Evolutionary conservation across 2,329 filamentous ascomycete species (phyloP), one percentile per base, ranked within the genome.

Genomic region (Paecilomyces variotii): DNA sequence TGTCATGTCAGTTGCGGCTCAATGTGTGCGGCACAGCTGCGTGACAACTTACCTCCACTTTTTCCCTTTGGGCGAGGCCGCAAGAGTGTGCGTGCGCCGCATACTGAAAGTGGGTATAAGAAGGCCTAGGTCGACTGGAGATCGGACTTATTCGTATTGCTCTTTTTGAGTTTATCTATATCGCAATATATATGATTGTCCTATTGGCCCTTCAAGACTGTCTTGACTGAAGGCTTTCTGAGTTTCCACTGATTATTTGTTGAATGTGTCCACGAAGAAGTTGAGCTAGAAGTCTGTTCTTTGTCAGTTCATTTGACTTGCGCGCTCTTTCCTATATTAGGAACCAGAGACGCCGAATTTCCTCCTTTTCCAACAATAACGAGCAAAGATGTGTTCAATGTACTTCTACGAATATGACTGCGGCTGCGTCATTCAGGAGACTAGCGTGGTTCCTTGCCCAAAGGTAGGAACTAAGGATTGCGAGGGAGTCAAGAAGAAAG

Each of bases 401-500:
- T 75, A 74, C 60, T 70, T 71, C 57, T 67, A 67, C 63, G 63
- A 72, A 52, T 75, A 72, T 60, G 71, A 70, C 61, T 75, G 72
- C 59, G 72, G 72, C 49, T 75, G 72, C 63, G 65, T 65, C 49
- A 58, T 69, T 52, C 64, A 68, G 24, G 70, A 73, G 56, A 69
- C 64, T 3, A 70, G 68, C n/a, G 64, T 73, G 3, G 70, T 74
- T 34, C 64, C 63, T 54, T 75, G 73, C 59, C 70, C 69, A 30
- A 68, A 69, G 58, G 63, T 67, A 59, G 70, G 69, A 55, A 71
- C 69, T n/a, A 67, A 68, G 5, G 39, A 45, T 3, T 45, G 39
- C 39, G 39, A 45, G 39, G 39, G 39, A 45, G 66, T 74, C 28
- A 68, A 68, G 57, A 65, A 71, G 57, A 66, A 73, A 34, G 62